Evolutionary conservation across 208 protist genomes (phyloP).

Genomic region (Crithidia bombi): DNA sequence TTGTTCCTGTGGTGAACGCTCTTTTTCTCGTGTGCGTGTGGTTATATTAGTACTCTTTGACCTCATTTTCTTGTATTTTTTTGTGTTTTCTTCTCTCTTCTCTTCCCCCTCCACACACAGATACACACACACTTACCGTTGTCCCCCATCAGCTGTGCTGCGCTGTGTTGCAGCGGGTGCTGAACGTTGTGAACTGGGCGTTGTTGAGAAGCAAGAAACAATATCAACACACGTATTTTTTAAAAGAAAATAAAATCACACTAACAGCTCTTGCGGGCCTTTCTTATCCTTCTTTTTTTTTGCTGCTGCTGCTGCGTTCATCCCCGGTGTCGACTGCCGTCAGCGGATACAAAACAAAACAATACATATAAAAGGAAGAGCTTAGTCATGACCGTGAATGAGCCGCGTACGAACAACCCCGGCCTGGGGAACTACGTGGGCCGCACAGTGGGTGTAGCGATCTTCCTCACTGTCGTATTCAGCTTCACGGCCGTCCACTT

Average conservation of each 20-base stretch:
- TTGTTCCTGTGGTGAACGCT: too few relatives aligned
- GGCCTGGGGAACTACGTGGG: slow-evolving; percentile 22
- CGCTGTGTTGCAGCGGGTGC: neutral
- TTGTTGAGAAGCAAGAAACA: too few relatives aligned
- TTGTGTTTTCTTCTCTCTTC: neutral
- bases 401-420: slow-evolving; percentile 22
- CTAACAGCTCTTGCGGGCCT: too few relatives aligned
- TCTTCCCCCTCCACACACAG: slow-evolving; percentile 13
- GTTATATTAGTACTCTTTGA: too few relatives aligned
- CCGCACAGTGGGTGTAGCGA: neutral
- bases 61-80: slow-evolving; percentile 7
- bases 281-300: neutral
- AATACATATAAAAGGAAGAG: neutral
- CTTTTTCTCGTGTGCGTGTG: too few relatives aligned
- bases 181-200: too few relatives aligned
- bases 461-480: slow-evolving; percentile 12
- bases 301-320: neutral
- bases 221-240: too few relatives aligned
- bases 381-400: slow-evolving; percentile 14
- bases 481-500: slow-evolving; percentile 28
- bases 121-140: slow-evolving; percentile 3
- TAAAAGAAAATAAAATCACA: too few relatives aligned
- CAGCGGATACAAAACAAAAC: too few relatives aligned
- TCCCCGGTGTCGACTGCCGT: too few relatives aligned
- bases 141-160: neutral